Conservation (phyloP, 257 asterid species). For the Salvia miltiorrhiza region DNA sequence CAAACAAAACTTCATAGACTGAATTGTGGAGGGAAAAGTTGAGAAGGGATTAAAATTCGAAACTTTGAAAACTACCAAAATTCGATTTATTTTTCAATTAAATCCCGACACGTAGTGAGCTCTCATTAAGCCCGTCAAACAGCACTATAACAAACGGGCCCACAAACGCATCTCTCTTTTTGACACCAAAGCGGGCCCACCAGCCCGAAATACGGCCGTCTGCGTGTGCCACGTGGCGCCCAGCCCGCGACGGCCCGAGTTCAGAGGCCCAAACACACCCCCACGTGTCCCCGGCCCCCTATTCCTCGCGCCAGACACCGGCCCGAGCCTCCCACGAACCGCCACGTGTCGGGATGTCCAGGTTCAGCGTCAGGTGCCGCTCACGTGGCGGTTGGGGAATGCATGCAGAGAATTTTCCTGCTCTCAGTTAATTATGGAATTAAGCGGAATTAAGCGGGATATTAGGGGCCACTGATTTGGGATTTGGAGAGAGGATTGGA, state of each 20-base stretch:
- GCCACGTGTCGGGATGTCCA: conserved; percentile 23
- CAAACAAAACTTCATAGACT: no score
- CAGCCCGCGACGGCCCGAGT: conserved; percentile 20
- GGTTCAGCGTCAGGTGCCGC: conserved; percentile 19
- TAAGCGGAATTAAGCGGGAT: conserved; percentile 6
- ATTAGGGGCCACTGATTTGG: conserved; percentile 26
- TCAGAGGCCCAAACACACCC: background rate
- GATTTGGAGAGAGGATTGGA: conserved; percentile 23
- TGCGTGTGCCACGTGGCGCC: conserved; percentile 27
- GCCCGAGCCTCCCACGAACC: background rate
- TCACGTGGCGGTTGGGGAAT: conserved; percentile 28
- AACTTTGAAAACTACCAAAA: no score
- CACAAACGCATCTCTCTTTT: background rate
- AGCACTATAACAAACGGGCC: background rate
- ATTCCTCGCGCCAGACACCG: background rate
- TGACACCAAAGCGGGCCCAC: background rate
- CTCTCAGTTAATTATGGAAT: background rate
- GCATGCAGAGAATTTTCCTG: conserved; percentile 27
- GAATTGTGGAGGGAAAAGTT: no score
- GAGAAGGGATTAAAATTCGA: no score
- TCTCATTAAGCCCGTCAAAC: background rate
- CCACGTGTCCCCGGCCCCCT: conserved; percentile 37
- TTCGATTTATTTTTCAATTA: no score
- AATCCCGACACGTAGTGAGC: background rate
- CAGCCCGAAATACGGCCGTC: background rate